phyloP scores from a whole-genome alignment of 805 yeast species.

The Kluyveromyces siamensis region DNA sequence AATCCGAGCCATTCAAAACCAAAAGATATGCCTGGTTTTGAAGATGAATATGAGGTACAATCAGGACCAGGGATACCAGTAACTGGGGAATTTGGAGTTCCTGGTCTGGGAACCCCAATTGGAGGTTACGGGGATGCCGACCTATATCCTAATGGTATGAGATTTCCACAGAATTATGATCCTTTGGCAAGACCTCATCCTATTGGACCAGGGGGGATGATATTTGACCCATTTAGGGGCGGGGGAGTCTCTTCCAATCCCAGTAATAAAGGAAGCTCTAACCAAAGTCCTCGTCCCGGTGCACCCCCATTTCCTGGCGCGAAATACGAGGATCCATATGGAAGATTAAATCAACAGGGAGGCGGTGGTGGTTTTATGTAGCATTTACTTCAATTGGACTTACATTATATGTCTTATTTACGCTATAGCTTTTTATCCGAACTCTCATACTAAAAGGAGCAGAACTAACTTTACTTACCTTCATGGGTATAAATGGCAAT shows the following conservation, averaged over 20 bases:
- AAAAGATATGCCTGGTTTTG: slow-evolving; percentile 27
- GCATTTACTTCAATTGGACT: background rate
- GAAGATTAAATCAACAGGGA: slow-evolving; percentile 8
- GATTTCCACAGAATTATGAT: slow-evolving; percentile 16
- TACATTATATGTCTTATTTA: slow-evolving; percentile 2
- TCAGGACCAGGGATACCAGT: slow-evolving; percentile 7
- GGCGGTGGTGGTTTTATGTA: slow-evolving; percentile 9
- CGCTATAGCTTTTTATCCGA: background rate
- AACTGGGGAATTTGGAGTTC: slow-evolving; percentile 9
- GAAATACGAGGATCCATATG: slow-evolving; percentile 28
- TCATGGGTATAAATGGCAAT: slow-evolving; percentile 18
- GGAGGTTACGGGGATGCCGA: slow-evolving; percentile 27
- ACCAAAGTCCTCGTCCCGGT: slow-evolving; percentile 3
- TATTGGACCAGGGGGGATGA: slow-evolving; percentile 23
- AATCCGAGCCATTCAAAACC: slow-evolving; percentile 20
- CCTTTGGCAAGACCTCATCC: slow-evolving; percentile 7
- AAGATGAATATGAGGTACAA: slow-evolving; percentile 27
- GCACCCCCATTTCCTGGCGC: slow-evolving; percentile 24
- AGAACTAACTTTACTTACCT: background rate
- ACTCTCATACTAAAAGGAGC: background rate
- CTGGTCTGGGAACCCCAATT: slow-evolving; percentile 6
- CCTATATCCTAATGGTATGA: slow-evolving; percentile 27
- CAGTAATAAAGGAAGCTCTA: background rate
- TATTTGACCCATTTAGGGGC: slow-evolving; percentile 23
- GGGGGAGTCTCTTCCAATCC: slow-evolving; percentile 6